A percentile compares a stretch with the other conserved stretches of the same genome.
Conservation (phyloP, 768 basidiomycete genomes). For the Serendipita sp. region DNA sequence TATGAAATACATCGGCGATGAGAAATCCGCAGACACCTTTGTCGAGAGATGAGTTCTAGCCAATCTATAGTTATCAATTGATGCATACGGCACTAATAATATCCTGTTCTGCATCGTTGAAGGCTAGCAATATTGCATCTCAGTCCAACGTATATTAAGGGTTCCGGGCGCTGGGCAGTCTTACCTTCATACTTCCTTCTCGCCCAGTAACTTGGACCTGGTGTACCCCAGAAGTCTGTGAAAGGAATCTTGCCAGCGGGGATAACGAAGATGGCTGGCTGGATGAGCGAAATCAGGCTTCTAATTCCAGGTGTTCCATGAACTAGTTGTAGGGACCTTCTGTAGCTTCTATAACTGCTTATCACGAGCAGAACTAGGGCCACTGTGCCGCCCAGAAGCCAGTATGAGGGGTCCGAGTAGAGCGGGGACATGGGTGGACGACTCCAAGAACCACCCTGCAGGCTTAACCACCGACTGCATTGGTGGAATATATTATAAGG, state of each 20-base stretch:
- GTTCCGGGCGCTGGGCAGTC: not conserved
- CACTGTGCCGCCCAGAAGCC: too few relatives aligned
- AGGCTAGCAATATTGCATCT: not conserved
- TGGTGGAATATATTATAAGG: too few relatives aligned
- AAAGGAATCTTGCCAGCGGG: not conserved
- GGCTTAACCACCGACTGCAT: too few relatives aligned
- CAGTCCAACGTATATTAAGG: too few relatives aligned
- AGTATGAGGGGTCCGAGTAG: too few relatives aligned
- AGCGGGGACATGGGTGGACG: too few relatives aligned
- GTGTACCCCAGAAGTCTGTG: not conserved
- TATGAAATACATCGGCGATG: not conserved
- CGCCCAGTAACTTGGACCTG: not conserved
- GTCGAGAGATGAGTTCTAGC: too few relatives aligned
- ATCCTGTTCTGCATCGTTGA: not conserved
- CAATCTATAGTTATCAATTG: not conserved
- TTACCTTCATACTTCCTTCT: not conserved
- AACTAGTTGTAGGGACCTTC: too few relatives aligned
- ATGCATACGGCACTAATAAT: not conserved
- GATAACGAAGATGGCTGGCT: not conserved
- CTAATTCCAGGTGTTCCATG: too few relatives aligned
- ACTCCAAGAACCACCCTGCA: too few relatives aligned
- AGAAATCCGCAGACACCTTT: not conserved
- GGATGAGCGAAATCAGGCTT: not conserved
- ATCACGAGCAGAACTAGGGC: too few relatives aligned
- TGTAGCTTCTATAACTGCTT: too few relatives aligned